phyloP scores from a whole-genome alignment of 192 early-diverging fungal species.

The Kickxella alabastrina region DNA sequence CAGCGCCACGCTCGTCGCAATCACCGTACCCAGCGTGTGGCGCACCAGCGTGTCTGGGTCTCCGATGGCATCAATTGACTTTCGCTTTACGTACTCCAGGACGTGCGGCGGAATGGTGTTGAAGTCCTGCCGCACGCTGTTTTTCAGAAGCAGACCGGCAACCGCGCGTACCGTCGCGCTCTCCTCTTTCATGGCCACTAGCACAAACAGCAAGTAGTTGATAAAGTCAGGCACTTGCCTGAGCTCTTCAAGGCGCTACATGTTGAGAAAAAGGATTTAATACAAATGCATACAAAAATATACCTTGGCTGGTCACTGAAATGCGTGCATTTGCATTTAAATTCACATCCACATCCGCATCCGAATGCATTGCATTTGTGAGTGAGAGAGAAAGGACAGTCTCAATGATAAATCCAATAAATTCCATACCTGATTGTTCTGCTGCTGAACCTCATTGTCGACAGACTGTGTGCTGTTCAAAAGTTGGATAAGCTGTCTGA shows the following conservation, averaged over 20 bases:
- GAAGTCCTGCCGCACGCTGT: slow-evolving; percentile 62
- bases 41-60: slow-evolving; percentile 72
- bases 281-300: slow-evolving; percentile 6
- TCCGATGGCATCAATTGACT: slow-evolving; percentile 59
- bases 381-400: background rate
- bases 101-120: slow-evolving; percentile 54
- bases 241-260: slow-evolving; percentile 71
- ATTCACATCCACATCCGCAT: too few relatives aligned
- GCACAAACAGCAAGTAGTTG: slow-evolving; percentile 85
- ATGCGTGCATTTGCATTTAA: background rate
- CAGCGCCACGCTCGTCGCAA: slow-evolving; percentile 78
- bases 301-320: too few relatives aligned
- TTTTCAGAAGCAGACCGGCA: slow-evolving; percentile 82
- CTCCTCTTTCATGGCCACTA: slow-evolving; percentile 69
- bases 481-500: slow-evolving; percentile 71
- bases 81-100: slow-evolving; percentile 65
- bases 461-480: slow-evolving; percentile 69
- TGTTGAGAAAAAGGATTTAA: slow-evolving; percentile 5
- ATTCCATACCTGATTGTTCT: slow-evolving; percentile 72
- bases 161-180: slow-evolving; percentile 67
- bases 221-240: slow-evolving; percentile 82
- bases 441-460: slow-evolving; percentile 64
- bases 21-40: slow-evolving; percentile 79
- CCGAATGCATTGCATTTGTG: slow-evolving; percentile 8
- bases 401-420: too few relatives aligned